A percentile compares a stretch with the other conserved stretches of the same genome.
These are phyloP conservation scores for Tylopilus rubrobrunneus DNA, from an alignment of 768 basidiomycete genomes.

Conservation along the genomic window DNA sequence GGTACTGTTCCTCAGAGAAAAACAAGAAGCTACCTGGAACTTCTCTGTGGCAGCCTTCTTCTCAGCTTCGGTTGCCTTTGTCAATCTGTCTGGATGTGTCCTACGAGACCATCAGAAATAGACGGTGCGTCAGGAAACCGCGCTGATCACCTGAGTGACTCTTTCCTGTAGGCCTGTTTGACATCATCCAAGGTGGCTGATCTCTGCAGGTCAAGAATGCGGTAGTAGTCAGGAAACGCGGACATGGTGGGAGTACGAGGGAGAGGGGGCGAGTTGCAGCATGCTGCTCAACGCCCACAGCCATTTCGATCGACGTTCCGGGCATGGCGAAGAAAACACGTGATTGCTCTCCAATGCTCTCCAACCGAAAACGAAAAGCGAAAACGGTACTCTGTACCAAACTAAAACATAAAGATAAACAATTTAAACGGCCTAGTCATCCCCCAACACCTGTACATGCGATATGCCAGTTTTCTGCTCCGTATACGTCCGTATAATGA, in stretches of 20 bases:
- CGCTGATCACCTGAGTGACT: constrained; percentile 58
- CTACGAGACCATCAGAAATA: constrained; percentile 36
- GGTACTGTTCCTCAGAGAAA: not conserved
- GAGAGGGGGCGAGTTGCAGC: constrained; percentile 5
- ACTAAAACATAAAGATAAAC: not conserved
- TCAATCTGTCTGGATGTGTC: constrained; percentile 86
- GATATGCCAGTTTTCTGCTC: constrained; percentile 3
- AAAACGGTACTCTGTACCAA: not conserved
- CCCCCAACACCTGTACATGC: constrained; percentile 14
- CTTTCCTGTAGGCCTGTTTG: constrained; percentile 73
- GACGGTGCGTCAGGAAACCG: not conserved
- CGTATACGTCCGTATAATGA: constrained; percentile 16
- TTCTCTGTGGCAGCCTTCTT: constrained; percentile 73
- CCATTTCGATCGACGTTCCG: constrained; percentile 3
- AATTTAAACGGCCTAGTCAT: constrained; percentile 8
- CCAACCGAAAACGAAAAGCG: not conserved
- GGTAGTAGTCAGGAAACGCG: constrained; percentile 78
- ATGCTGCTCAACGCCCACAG: constrained; percentile 10
- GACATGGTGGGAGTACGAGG: constrained; percentile 48
- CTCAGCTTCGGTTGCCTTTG: constrained; percentile 66
- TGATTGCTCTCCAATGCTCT: constrained; percentile 1
- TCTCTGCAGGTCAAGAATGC: constrained; percentile 50
- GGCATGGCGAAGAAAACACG: not conserved
- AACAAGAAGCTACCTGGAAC: constrained; percentile 61
- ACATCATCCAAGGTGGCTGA: constrained; percentile 68